Evolutionary conservation across 139 green algal species (phyloP).

Genomic region (Chlamydomonas schloesseri): DNA sequence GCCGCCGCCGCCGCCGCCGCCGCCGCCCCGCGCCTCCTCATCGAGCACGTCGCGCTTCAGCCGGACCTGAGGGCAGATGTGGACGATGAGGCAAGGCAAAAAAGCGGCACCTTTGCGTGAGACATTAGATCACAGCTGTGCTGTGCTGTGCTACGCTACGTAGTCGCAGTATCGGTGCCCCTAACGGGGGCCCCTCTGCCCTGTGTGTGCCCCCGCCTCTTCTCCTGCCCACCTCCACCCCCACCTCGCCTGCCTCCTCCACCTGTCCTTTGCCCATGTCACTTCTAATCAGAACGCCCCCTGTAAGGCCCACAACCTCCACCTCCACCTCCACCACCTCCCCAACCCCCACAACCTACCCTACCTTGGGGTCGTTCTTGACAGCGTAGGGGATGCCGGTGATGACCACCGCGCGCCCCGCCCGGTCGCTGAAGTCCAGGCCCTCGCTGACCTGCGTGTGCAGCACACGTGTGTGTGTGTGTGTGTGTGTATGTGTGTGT

Average conservation of each 20-base stretch:
- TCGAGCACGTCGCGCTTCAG: conserved; percentile 91
- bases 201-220: too few species aligned
- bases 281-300: too few species aligned
- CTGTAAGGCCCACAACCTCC: background rate
- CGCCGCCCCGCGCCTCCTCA: conserved; percentile 53
- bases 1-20: conserved; percentile 32
- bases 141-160: too few species aligned
- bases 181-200: too few species aligned
- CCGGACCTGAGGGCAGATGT: conserved; percentile 58
- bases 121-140: too few species aligned
- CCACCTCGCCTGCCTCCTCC: too few species aligned
- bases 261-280: too few species aligned
- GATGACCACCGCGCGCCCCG: conserved; percentile 92
- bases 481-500: background rate
- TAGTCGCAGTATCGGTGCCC: too few species aligned
- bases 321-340: background rate
- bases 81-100: too few species aligned
- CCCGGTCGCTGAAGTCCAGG: conserved; percentile 95
- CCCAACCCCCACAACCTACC: background rate
- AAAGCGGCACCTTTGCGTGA: too few species aligned
- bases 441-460: conserved; percentile 96
- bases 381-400: conserved; percentile 95
- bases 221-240: too few species aligned
- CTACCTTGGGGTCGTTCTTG: conserved; percentile 62
- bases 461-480: too few species aligned